Percentiles rank a stretch among this genome's conserved stretches.
These are phyloP conservation scores for Xylariaceae sp. DNA, from an alignment of 2,329 filamentous ascomycete genomes.

Conservation along the genomic window DNA sequence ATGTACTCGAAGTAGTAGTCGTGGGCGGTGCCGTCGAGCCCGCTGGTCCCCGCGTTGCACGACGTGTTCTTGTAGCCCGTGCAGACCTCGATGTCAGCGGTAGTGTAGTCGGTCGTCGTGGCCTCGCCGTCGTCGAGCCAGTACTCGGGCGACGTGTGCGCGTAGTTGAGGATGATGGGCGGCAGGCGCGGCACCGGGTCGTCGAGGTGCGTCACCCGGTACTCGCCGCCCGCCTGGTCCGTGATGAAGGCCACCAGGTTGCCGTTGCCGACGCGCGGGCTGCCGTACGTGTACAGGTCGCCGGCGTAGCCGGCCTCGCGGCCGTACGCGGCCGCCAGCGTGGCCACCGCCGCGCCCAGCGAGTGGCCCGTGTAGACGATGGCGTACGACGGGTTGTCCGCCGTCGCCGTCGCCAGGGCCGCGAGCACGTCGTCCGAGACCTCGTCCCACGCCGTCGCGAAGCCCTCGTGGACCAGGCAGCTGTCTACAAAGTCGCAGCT, in stretches of 20 bases:
- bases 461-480: slow-evolving; percentile 51
- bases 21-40: slow-evolving; percentile 39
- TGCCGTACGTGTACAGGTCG: slow-evolving; percentile 60
- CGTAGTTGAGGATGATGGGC: slow-evolving; percentile 51
- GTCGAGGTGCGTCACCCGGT: slow-evolving; percentile 57
- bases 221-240: slow-evolving; percentile 43
- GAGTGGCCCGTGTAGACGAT: slow-evolving; percentile 60
- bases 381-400: slow-evolving; percentile 41
- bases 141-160: slow-evolving; percentile 64
- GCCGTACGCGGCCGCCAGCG: slow-evolving; percentile 50
- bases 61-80: slow-evolving; percentile 35
- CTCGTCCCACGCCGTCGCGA: slow-evolving; percentile 51
- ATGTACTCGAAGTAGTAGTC: slow-evolving; percentile 40
- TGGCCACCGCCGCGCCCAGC: slow-evolving; percentile 58
- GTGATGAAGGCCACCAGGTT: slow-evolving; percentile 47
- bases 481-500: slow-evolving; percentile 30
- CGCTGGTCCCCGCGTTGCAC: slow-evolving; percentile 42
- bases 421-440: slow-evolving; percentile 33
- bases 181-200: slow-evolving; percentile 65
- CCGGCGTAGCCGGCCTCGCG: slow-evolving; percentile 37
- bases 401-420: slow-evolving; percentile 35
- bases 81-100: slow-evolving; percentile 38
- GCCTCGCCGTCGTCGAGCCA: slow-evolving; percentile 41
- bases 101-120: slow-evolving; percentile 27
- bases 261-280: slow-evolving; percentile 56